Conservation (phyloP, 306 rosid species). For the Prunus campanulata region DNA sequence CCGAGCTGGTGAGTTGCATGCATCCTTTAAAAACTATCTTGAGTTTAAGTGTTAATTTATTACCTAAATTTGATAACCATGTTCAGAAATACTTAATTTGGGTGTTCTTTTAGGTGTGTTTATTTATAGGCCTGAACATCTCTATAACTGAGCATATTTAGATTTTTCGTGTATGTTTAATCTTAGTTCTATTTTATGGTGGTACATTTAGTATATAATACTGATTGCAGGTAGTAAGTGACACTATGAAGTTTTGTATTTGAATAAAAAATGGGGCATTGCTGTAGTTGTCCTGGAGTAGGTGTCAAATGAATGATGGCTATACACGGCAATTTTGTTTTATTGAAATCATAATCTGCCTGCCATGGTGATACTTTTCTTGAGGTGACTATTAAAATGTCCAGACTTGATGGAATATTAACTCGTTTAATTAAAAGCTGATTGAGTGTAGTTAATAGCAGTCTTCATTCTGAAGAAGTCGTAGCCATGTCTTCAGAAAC, state of each 20-base stretch:
- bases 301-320: background rate
- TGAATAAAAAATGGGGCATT: background rate
- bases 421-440: background rate
- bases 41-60: background rate
- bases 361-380: background rate
- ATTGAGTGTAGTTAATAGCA: background rate
- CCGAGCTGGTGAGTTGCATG: slow-evolving; percentile 81
- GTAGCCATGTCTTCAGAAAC: background rate
- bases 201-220: background rate
- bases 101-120: background rate
- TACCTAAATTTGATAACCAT: background rate
- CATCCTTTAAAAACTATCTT: background rate
- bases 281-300: background rate
- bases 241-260: background rate
- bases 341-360: background rate
- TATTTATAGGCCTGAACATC: background rate
- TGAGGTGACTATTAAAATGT: background rate
- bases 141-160: background rate
- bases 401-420: background rate
- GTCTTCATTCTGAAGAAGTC: background rate
- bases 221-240: background rate
- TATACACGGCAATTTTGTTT: background rate
- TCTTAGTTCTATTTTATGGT: background rate
- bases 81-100: background rate
- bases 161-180: background rate